phyloP scores from a whole-genome alignment of 202 grass and related monocot genomes.

The Zizania palustris region DNA sequence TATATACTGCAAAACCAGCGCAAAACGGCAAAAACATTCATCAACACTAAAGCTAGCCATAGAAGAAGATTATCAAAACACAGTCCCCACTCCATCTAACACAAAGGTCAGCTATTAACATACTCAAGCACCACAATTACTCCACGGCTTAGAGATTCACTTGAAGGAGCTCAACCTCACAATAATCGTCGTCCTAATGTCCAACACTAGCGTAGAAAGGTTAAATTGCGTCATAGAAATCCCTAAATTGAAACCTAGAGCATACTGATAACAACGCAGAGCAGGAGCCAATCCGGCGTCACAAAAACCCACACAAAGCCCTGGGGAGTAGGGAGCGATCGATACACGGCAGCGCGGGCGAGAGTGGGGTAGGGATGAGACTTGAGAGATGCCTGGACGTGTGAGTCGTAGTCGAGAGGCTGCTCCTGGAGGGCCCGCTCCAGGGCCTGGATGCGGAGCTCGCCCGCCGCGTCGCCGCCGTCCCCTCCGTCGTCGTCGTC shows the following conservation, averaged over 20 bases:
- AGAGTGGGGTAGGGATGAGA: neutral
- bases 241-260: constrained; percentile 17
- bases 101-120: neutral
- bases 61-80: neutral
- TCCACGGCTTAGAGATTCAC: neutral
- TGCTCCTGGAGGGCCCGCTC: constrained; percentile 66
- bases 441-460: constrained; percentile 71
- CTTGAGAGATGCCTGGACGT: constrained; percentile 59
- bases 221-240: neutral
- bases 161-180: constrained; percentile 5
- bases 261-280: neutral
- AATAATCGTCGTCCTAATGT: neutral
- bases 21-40: constrained; percentile 9
- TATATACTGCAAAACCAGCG: constrained; percentile 58
- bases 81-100: neutral
- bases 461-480: constrained; percentile 53
- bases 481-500: constrained; percentile 53
- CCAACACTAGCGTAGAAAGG: neutral
- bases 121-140: neutral
- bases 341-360: neutral
- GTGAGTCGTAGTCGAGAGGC: constrained; percentile 67
- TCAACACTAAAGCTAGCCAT: constrained; percentile 16
- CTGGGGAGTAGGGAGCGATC: neutral
- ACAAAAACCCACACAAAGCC: constrained; percentile 39
- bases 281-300: neutral